phyloP scores from a whole-genome alignment of 371 early-diverging fungal species.

The Mortierella sp. region DNA sequence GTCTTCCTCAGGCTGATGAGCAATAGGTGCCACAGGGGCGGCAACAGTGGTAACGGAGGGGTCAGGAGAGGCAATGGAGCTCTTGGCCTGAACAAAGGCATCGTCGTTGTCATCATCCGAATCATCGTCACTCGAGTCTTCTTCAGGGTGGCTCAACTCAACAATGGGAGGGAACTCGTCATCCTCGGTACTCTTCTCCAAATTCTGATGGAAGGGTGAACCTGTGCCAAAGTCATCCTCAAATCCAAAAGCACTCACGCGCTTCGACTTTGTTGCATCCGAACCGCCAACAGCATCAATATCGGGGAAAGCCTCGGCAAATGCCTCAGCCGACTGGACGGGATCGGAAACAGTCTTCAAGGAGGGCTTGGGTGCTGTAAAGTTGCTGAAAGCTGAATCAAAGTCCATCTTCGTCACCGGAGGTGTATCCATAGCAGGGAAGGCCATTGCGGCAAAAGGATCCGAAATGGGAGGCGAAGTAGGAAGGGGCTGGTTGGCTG shows the following conservation, averaged over 20 bases:
- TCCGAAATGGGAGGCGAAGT: slow-evolving; percentile 31
- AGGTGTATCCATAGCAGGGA: slow-evolving; percentile 54
- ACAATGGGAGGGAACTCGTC: slow-evolving; percentile 58
- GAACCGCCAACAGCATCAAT: slow-evolving; percentile 30
- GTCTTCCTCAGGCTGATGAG: not conserved
- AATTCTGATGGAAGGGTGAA: slow-evolving; percentile 22
- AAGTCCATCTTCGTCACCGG: slow-evolving; percentile 54
- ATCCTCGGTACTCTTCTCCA: slow-evolving; percentile 28
- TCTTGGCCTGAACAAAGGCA: slow-evolving; percentile 47
- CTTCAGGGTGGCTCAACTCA: slow-evolving; percentile 31
- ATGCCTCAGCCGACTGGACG: slow-evolving; percentile 46
- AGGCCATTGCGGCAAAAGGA: slow-evolving; percentile 48
- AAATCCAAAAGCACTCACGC: slow-evolving; percentile 55
- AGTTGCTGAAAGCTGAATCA: slow-evolving; percentile 48
- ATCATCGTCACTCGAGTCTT: slow-evolving; percentile 51
- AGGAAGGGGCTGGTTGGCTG: slow-evolving; percentile 20
- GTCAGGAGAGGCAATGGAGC: slow-evolving; percentile 58
- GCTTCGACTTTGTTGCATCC: slow-evolving; percentile 27
- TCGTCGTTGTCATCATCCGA: slow-evolving; percentile 46
- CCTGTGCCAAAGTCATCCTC: slow-evolving; percentile 47
- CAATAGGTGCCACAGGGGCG: not conserved
- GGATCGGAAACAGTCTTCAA: slow-evolving; percentile 14
- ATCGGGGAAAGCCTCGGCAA: slow-evolving; percentile 55
- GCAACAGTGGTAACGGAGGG: slow-evolving; percentile 23
- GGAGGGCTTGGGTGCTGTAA: slow-evolving; percentile 23